phyloP scores from a whole-genome alignment of 2,329 filamentous ascomycete species.

The Drechslera avenae region DNA sequence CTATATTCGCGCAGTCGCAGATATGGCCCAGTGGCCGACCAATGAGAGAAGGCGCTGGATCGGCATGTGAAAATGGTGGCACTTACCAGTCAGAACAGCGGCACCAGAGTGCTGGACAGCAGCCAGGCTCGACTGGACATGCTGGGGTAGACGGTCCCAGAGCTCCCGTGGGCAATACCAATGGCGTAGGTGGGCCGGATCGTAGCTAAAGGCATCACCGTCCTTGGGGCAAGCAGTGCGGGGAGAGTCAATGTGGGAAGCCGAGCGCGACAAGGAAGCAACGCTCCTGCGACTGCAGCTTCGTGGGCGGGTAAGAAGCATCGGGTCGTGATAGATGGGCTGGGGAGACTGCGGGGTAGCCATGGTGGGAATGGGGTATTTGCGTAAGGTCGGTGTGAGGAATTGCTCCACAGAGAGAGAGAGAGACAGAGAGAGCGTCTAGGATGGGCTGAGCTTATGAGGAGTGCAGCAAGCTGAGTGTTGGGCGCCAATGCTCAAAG shows the following conservation, averaged over 20 bases:
- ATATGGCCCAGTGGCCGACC: slow-evolving; percentile 4
- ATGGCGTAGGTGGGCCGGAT: slow-evolving; percentile 42
- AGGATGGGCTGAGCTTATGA: slow-evolving; percentile 7
- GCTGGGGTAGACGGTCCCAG: slow-evolving; percentile 43
- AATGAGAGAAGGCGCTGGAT: slow-evolving; percentile 2
- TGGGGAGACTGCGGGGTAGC: slow-evolving; percentile 25
- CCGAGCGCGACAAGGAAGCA: slow-evolving; percentile 26
- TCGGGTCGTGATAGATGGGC: slow-evolving; percentile 29
- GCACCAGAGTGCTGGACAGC: slow-evolving; percentile 53
- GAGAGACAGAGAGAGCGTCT: slow-evolving; percentile 12
- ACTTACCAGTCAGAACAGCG: slow-evolving; percentile 52
- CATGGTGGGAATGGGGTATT: slow-evolving; percentile 24
- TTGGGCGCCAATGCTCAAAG: slow-evolving; percentile 15
- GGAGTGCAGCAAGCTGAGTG: slow-evolving; percentile 4
- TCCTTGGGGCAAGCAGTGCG: slow-evolving; percentile 43
- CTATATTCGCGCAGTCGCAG: background rate
- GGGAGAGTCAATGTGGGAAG: slow-evolving; percentile 33
- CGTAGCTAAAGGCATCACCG: slow-evolving; percentile 47
- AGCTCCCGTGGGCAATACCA: slow-evolving; percentile 49
- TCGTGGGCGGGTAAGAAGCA: slow-evolving; percentile 25
- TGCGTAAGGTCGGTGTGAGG: slow-evolving; percentile 8
- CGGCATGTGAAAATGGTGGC: background rate
- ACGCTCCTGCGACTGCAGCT: slow-evolving; percentile 38
- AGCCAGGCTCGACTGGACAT: slow-evolving; percentile 41
- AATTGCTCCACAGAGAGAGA: slow-evolving; percentile 6